Conservation (phyloP, 495 filamentous ascomycete species). For the Haplographium delicatum region DNA sequence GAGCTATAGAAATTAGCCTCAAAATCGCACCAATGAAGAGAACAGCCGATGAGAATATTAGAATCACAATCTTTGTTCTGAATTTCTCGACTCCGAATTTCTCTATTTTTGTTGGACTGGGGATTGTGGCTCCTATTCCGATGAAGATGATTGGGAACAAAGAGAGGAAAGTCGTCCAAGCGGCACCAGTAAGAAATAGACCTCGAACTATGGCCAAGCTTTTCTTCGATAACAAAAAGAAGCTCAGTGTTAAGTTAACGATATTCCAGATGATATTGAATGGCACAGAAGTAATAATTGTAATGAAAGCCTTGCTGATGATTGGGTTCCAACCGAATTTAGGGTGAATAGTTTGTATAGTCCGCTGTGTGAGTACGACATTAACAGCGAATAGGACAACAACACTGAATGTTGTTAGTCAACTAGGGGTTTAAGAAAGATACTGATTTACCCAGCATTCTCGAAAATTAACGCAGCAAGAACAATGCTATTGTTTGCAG, state of each 20-base stretch:
- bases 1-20: constrained; percentile 52
- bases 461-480: constrained; percentile 42
- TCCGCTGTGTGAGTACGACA: constrained; percentile 69
- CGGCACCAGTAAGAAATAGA: constrained; percentile 59
- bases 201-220: constrained; percentile 39
- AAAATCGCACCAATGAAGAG: constrained; percentile 67
- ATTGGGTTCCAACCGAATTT: constrained; percentile 57
- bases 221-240: constrained; percentile 50
- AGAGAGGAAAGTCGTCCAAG: constrained; percentile 59
- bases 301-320: constrained; percentile 44
- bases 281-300: constrained; percentile 53
- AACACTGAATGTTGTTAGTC: constrained; percentile 67
- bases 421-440: constrained; percentile 46
- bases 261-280: constrained; percentile 64
- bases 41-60: constrained; percentile 46
- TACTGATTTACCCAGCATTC: constrained; percentile 45
- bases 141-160: constrained; percentile 68
- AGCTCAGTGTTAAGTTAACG: constrained; percentile 49
- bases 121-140: constrained; percentile 44
- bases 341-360: constrained; percentile 70
- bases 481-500: constrained; percentile 46
- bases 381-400: constrained; percentile 74
- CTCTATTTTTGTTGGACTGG: constrained; percentile 44
- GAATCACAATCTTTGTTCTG: constrained; percentile 54
- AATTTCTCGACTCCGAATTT: constrained; percentile 66